Percentiles rank a stretch among this genome's conserved stretches.
phyloP scores from a whole-genome alignment of 129 eudicot genomes.

The Scalesia atractyloides region DNA sequence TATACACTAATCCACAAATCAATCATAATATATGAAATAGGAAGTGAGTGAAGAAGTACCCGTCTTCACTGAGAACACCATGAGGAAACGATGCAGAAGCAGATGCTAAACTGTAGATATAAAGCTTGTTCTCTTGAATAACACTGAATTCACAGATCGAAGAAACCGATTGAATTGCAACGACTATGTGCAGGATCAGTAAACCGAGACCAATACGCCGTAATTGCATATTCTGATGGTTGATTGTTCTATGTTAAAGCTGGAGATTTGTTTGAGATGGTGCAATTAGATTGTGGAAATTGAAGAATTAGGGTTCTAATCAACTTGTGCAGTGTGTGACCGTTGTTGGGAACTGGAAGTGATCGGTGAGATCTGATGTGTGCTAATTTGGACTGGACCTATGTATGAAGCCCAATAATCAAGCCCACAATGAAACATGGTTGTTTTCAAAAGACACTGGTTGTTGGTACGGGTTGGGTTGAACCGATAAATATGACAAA shows the following conservation, averaged over 20 bases:
- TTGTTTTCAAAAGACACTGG: neutral
- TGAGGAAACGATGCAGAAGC: constrained; percentile 49
- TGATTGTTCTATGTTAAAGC: neutral
- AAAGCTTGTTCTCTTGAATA: constrained; percentile 45
- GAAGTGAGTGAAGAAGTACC: constrained; percentile 37
- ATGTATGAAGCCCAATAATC: too few species aligned
- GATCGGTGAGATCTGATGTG: too few species aligned
- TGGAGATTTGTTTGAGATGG: neutral
- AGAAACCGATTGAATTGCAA: constrained; percentile 20
- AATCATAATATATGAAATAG: neutral
- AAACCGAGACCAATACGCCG: neutral
- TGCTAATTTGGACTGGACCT: too few species aligned
- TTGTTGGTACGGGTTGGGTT: too few species aligned
- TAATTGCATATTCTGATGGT: neutral
- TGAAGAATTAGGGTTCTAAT: neutral
- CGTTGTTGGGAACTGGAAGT: neutral
- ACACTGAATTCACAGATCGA: constrained; percentile 50
- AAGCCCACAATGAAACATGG: too few species aligned
- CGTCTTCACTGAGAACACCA: constrained; percentile 75
- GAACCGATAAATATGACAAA: too few species aligned
- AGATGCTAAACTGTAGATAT: constrained; percentile 51
- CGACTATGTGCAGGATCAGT: neutral
- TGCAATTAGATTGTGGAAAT: neutral
- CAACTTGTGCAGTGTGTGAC: neutral
- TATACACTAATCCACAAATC: neutral